These are phyloP conservation scores for Agaricus subrufescens DNA, from an alignment of 768 basidiomycete species.

Conservation along the genomic window DNA sequence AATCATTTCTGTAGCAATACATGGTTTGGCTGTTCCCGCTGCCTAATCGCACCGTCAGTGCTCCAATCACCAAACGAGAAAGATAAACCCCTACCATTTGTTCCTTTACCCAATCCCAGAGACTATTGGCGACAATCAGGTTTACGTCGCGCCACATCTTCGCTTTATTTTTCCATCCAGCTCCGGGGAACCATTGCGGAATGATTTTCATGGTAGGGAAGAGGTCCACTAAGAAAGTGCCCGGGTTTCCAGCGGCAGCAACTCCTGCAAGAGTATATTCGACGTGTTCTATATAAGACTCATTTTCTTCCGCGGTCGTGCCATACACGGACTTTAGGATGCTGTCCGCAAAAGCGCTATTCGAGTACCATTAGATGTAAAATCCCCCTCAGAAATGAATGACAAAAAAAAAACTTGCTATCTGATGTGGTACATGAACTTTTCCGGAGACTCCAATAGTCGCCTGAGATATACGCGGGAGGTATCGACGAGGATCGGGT, in stretches of 20 bases:
- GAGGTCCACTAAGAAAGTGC: conserved; percentile 31
- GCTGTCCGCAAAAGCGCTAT: conserved; percentile 30
- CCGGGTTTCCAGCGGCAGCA: conserved; percentile 22
- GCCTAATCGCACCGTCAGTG: not conserved
- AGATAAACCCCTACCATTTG: conserved; percentile 20
- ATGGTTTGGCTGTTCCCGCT: conserved; percentile 6
- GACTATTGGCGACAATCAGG: conserved; percentile 19
- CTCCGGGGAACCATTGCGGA: conserved; percentile 35
- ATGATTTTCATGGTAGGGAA: conserved; percentile 28
- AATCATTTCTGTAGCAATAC: conserved; percentile 16
- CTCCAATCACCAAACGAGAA: not conserved
- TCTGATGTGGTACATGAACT: conserved; percentile 31
- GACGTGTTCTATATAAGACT: conserved; percentile 27
- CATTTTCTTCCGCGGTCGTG: conserved; percentile 22
- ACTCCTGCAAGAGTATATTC: conserved; percentile 23
- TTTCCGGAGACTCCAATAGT: conserved; percentile 3
- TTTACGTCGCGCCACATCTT: conserved; percentile 22
- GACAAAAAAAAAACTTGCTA: conserved; percentile 23
- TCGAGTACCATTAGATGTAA: not conserved
- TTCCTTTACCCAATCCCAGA: conserved; percentile 16
- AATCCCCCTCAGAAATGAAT: too few relatives aligned
- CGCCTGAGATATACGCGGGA: not conserved
- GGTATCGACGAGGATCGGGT: conserved; percentile 2
- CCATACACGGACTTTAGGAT: conserved; percentile 31
- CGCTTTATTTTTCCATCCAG: conserved; percentile 31